Conservation (phyloP, 257 asterid genomes). For the Solanum corneliomulleri region DNA sequence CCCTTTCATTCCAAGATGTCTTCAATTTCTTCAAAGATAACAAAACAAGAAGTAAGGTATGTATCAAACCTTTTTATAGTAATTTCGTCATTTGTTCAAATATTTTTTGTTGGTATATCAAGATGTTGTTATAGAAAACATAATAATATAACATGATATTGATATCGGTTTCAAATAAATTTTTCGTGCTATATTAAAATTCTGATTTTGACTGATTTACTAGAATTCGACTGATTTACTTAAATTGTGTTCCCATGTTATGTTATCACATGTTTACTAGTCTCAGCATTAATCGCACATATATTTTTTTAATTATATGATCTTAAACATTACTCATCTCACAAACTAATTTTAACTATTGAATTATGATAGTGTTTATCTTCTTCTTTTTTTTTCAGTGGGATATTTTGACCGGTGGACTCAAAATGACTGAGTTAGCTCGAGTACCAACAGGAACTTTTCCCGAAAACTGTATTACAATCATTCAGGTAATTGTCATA, state of each 20-base stretch:
- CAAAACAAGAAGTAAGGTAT: conserved; percentile 38
- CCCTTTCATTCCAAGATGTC: conserved; percentile 23
- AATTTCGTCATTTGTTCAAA: not conserved
- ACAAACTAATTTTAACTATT: not conserved
- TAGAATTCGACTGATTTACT: not conserved
- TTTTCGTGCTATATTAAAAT: not conserved
- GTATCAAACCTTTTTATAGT: not conserved
- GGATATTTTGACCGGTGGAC: conserved; percentile 47
- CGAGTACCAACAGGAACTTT: conserved; percentile 41
- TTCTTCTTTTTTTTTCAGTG: conserved; percentile 29
- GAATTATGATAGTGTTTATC: not conserved
- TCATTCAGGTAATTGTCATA: conserved; percentile 41
- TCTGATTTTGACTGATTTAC: not conserved
- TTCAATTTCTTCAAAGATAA: conserved; percentile 51
- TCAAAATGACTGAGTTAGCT: conserved; percentile 30
- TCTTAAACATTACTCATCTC: not conserved
- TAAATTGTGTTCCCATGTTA: not conserved
- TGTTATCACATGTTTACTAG: not conserved
- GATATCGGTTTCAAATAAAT: not conserved
- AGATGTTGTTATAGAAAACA: not conserved
- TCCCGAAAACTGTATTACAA: conserved; percentile 41
- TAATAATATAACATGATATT: not conserved
- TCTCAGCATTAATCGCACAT: not conserved
- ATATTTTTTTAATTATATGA: not conserved
- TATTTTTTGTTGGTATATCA: not conserved